Percentiles rank a stretch among this genome's conserved stretches.
phyloP scores from a whole-genome alignment of 2,329 filamentous ascomycete genomes.

The Pyricularia sp. region DNA sequence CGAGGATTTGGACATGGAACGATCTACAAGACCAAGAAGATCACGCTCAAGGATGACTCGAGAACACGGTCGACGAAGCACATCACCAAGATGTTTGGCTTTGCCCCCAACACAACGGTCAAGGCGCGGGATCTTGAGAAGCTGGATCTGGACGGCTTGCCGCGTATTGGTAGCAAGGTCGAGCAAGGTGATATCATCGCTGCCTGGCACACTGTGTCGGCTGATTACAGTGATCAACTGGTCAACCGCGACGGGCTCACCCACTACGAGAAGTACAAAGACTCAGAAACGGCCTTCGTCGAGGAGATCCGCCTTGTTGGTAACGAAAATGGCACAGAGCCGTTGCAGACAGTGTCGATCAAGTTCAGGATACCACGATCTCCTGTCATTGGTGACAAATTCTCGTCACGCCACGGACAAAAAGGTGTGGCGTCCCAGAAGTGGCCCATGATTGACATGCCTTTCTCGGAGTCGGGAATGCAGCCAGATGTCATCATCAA shows the following conservation, averaged over 20 bases:
- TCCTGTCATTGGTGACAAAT: constrained; percentile 95
- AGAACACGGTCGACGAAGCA: constrained; percentile 52
- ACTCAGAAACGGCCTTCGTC: constrained; percentile 73
- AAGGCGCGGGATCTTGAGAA: constrained; percentile 56
- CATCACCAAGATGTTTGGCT: constrained; percentile 77
- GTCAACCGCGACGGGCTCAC: constrained; percentile 78
- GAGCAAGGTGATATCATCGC: constrained; percentile 73
- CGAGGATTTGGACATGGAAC: constrained; percentile 91
- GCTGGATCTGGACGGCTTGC: constrained; percentile 80
- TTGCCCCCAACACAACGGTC: constrained; percentile 64
- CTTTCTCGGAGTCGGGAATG: constrained; percentile 89
- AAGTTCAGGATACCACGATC: constrained; percentile 85
- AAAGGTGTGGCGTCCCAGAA: constrained; percentile 96
- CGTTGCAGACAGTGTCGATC: constrained; percentile 76
- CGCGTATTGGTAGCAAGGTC: constrained; percentile 64
- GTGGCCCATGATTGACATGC: constrained; percentile 89
- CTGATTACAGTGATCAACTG: constrained; percentile 63
- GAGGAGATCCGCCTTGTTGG: constrained; percentile 90
- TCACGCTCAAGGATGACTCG: constrained; percentile 70
- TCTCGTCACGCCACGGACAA: constrained; percentile 95
- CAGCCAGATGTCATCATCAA: constrained; percentile 98
- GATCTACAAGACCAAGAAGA: constrained; percentile 95
- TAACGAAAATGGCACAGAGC: constrained; percentile 68
- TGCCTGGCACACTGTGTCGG: constrained; percentile 78
- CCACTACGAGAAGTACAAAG: constrained; percentile 89